A percentile compares a stretch with the other conserved stretches of the same genome.
These are phyloP conservation scores for Fusarium sp. DNA, from an alignment of 2,329 filamentous ascomycete species.

Conservation along the genomic window DNA sequence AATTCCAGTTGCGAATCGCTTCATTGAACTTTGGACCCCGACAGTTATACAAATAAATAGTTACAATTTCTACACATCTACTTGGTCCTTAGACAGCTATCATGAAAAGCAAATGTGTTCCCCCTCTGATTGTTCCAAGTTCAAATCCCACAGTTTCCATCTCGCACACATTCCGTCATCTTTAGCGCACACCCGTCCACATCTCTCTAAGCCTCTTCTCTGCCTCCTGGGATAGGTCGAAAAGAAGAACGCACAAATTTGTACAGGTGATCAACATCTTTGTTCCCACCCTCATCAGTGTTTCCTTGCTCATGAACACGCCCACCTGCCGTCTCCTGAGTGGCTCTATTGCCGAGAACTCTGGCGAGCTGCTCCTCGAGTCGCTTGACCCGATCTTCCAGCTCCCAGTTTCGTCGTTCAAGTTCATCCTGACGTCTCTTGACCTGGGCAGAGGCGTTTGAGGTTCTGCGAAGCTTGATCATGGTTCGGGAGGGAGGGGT, in stretches of 20 bases:
- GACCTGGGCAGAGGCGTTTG: fast-evolving
- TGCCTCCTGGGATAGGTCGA: neutral
- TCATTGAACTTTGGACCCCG: constrained; percentile 13
- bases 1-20: constrained; percentile 14
- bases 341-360: neutral
- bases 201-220: neutral
- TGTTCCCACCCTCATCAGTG: neutral
- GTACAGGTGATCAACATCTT: neutral
- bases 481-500: neutral
- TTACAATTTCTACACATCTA: neutral
- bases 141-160: neutral
- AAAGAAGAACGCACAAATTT: constrained; percentile 11
- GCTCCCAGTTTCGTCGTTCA: neutral
- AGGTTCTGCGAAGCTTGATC: neutral
- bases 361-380: constrained; percentile 24
- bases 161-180: neutral
- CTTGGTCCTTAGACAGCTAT: neutral
- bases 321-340: neutral
- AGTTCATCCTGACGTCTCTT: constrained; percentile 21
- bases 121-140: neutral
- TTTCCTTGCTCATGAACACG: neutral
- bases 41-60: neutral
- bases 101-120: constrained; percentile 11
- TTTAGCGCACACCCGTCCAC: neutral
- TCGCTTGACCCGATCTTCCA: constrained; percentile 22